Base-by-base conservation (phyloP, 202 grass and related monocot genomes). In the Carex arenaria region DNA sequence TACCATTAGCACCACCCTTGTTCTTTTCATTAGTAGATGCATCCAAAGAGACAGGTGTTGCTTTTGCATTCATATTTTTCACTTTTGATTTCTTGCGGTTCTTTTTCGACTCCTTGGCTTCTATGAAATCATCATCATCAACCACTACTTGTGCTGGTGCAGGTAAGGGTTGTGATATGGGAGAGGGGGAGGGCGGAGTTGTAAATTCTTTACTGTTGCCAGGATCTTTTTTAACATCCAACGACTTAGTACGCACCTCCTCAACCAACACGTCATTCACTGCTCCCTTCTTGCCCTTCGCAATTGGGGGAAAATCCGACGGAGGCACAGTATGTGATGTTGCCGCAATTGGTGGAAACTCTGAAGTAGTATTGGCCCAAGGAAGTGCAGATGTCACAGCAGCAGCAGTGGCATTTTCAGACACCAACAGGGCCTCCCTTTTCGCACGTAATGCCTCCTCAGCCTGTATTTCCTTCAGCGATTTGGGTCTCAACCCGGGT, bases 71-170 rank as follows among this genome's bases (percentile, higher is more conserved):
- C 60, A 82, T 71, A 65, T 72, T 78, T 89, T 96, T 99, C 17
- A 87, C 67, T 64, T 96, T 99, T 81, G 96, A 79, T 80, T 92
- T 99, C 87, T 92, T 99, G 64, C 89, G 92, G 69, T 78, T 95
- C 87, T 94, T 99, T 88, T 93, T 99, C 4, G 88, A 87, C 69
- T 99, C 93, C 88, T 92, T 99, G 32, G 96, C 93, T 79, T 99
- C 91, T 76, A 99, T 95, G 78, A 99, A 99, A 67, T 99, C 93
- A 85, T 78, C 88, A 79, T 88, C 91, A 88, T 88, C 93, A 78
- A 91, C n/a, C 80, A 66, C 83, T 86, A 83, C 75, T 85, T 77
- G 40, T 65, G 90, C 87, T 65, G 73, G 73, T 59, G 53, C 17
- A n/a, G 15, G 14, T 15, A 19, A 78, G 3, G 70, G 61, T 78